Percentiles rank a stretch among this genome's conserved stretches.
Evolutionary conservation across 345 rosid genomes (phyloP).

Genomic region (Eutrema heterophyllum): DNA sequence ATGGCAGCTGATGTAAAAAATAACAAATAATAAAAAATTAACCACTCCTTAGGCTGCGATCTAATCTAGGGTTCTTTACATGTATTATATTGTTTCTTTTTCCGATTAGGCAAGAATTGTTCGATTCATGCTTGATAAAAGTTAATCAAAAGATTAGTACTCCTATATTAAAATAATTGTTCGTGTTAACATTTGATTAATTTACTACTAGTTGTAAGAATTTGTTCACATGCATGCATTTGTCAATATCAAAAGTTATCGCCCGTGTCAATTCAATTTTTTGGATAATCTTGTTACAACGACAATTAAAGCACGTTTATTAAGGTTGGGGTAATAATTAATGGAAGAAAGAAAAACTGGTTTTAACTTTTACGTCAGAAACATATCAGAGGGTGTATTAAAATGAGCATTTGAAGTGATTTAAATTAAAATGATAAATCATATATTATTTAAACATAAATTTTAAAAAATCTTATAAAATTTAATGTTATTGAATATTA

Average conservation of each 20-base stretch:
- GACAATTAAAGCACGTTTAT: background rate
- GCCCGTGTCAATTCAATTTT: background rate
- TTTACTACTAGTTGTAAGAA: slow-evolving; percentile 4
- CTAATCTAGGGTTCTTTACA: background rate
- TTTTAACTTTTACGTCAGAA: slow-evolving; percentile 1
- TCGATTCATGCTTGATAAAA: background rate
- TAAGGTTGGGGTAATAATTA: background rate
- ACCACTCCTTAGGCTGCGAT: background rate
- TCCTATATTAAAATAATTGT: background rate
- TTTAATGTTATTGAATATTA: too few species aligned
- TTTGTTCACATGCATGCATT: slow-evolving; percentile 7
- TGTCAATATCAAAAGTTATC: background rate
- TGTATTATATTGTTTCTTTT: background rate
- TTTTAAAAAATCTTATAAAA: too few species aligned
- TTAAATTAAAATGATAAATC: too few species aligned
- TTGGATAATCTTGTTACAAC: background rate
- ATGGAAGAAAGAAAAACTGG: background rate
- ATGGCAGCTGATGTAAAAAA: slow-evolving; percentile 15
- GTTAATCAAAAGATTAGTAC: slow-evolving; percentile 4
- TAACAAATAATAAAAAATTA: background rate
- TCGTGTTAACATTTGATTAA: background rate
- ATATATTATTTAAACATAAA: too few species aligned
- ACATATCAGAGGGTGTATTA: too few species aligned
- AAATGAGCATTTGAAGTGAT: too few species aligned
- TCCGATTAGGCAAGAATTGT: background rate